Conservation (phyloP, 306 rosid species). For the Vicia sativa region DNA sequence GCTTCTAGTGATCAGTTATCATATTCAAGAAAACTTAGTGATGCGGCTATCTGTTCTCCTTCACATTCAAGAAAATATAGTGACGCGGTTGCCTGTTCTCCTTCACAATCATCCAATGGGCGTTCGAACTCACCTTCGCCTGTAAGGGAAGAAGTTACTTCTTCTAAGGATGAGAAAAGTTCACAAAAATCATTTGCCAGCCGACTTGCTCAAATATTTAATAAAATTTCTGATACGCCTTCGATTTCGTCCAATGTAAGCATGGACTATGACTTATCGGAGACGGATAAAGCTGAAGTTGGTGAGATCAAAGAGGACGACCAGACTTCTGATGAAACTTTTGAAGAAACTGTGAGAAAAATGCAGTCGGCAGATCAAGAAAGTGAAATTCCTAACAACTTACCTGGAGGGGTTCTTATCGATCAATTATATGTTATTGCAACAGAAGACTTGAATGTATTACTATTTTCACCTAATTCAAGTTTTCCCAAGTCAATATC, state of each 20-base stretch:
- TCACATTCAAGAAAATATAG: conserved; percentile 35
- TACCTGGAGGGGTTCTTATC: conserved; percentile 83
- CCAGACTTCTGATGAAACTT: conserved; percentile 49
- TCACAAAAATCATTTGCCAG: conserved; percentile 71
- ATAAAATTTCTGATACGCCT: conserved; percentile 56
- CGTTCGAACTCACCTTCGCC: conserved; percentile 59
- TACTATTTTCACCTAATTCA: conserved; percentile 68
- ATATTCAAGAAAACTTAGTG: conserved; percentile 31
- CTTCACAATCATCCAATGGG: conserved; percentile 31
- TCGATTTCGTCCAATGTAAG: conserved; percentile 41
- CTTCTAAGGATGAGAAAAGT: conserved; percentile 62
- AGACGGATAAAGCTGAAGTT: conserved; percentile 46
- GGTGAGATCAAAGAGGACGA: conserved; percentile 61
- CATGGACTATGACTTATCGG: conserved; percentile 61
- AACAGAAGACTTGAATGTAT: conserved; percentile 66
- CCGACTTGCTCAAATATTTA: conserved; percentile 75
- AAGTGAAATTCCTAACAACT: conserved; percentile 68
- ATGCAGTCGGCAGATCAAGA: conserved; percentile 66
- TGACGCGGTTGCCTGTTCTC: conserved; percentile 34
- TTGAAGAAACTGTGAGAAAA: conserved; percentile 65
- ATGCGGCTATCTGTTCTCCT: conserved; percentile 31
- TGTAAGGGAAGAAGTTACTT: conserved; percentile 53
- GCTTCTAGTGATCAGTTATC: conserved; percentile 30
- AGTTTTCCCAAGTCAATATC: conserved; percentile 60
- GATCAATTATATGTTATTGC: conserved; percentile 73